These are phyloP conservation scores for Cornus suecica DNA, from an alignment of 148 eudicot genomes.

Conservation along the genomic window DNA sequence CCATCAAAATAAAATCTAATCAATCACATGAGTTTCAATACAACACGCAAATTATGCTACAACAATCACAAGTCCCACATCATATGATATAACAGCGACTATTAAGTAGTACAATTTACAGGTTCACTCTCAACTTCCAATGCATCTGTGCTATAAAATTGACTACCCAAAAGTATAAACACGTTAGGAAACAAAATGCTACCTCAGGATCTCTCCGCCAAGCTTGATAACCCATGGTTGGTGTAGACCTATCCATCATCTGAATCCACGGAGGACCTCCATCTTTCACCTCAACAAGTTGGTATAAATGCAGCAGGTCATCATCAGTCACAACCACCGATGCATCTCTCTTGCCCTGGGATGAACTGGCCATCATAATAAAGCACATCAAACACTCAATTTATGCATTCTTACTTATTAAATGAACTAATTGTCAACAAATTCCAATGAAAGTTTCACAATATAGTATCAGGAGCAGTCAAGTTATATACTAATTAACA, in stretches of 20 bases:
- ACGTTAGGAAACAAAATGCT: background rate
- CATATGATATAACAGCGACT: background rate
- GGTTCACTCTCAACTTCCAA: background rate
- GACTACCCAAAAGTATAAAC: background rate
- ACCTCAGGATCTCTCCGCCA: slow-evolving; percentile 97
- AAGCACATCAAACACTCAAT: background rate
- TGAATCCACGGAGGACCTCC: slow-evolving; percentile 93
- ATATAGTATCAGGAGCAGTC: too few relatives aligned
- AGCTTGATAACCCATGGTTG: slow-evolving; percentile 78
- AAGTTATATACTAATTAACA: too few relatives aligned
- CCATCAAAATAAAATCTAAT: background rate
- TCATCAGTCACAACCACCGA: slow-evolving; percentile 36
- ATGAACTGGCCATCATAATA: slow-evolving; percentile 42
- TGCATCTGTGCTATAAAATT: background rate
- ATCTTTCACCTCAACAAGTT: slow-evolving; percentile 73
- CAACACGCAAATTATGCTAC: background rate
- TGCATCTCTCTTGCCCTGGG: slow-evolving; percentile 30
- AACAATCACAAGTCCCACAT: background rate
- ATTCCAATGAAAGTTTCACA: too few relatives aligned
- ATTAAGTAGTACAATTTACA: background rate
- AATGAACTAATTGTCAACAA: background rate
- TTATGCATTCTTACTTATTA: background rate
- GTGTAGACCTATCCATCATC: slow-evolving; percentile 88
- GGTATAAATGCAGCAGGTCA: slow-evolving; percentile 61
- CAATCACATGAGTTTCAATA: background rate